Evolutionary conservation across 768 basidiomycete species (phyloP).

Genomic region (Serendipita sp.): DNA sequence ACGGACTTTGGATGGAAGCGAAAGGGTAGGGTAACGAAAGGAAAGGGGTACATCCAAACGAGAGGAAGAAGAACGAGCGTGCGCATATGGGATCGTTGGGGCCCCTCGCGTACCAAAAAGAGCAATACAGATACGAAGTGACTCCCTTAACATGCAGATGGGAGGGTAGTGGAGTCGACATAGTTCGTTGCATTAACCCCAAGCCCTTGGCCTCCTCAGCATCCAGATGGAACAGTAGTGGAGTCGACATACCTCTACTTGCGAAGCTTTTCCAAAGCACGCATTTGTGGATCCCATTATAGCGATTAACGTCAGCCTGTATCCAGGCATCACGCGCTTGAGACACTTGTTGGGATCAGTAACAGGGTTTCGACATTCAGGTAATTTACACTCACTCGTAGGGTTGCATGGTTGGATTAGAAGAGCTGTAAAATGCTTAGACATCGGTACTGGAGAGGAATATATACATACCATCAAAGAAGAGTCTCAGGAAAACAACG

Average conservation of each 20-base stretch:
- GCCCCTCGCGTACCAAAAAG: too few relatives aligned
- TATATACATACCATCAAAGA: constrained; percentile 23
- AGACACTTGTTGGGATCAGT: not conserved
- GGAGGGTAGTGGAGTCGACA: not conserved
- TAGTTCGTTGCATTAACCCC: not conserved
- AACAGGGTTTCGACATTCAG: not conserved
- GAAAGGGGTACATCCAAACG: too few relatives aligned
- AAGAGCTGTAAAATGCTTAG: constrained; percentile 15
- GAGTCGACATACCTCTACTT: constrained; percentile 9
- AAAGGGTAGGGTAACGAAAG: too few relatives aligned
- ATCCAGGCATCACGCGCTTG: constrained; percentile 35
- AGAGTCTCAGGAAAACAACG: constrained; percentile 33
- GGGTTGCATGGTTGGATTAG: constrained; percentile 32
- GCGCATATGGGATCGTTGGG: too few relatives aligned
- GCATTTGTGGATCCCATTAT: constrained; percentile 2
- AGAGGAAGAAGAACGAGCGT: too few relatives aligned
- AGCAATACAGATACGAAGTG: not conserved
- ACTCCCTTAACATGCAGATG: not conserved
- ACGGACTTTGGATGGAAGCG: too few relatives aligned
- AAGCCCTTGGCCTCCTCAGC: too few relatives aligned
- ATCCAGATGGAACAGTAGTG: too few relatives aligned
- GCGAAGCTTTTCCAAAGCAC: constrained; percentile 10
- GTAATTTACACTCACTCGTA: constrained; percentile 21
- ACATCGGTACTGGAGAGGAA: too few relatives aligned
- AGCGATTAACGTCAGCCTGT: constrained; percentile 15